Conservation (phyloP, 768 basidiomycete genomes). For the Dioszegia hungarica region DNA sequence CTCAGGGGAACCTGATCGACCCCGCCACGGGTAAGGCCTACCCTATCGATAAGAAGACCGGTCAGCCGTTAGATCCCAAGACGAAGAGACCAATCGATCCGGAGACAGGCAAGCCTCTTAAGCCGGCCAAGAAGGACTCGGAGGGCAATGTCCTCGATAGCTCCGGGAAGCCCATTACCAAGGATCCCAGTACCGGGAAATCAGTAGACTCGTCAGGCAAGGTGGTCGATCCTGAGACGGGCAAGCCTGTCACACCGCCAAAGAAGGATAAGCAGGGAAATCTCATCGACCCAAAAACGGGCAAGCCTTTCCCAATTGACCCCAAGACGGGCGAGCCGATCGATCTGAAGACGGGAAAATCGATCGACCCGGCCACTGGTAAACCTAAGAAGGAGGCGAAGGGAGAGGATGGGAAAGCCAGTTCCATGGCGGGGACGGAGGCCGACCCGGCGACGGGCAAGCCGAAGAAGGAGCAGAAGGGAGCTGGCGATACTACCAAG, state of each 20-base stretch:
- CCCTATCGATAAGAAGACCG: conserved; percentile 4
- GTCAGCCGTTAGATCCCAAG: background rate
- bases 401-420: background rate
- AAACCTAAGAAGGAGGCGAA: background rate
- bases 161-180: background rate
- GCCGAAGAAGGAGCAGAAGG: background rate
- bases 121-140: background rate
- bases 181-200: background rate
- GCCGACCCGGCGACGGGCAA: background rate
- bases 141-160: background rate
- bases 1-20: background rate
- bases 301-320: conserved; percentile 3
- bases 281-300: conserved; percentile 1
- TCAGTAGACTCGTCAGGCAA: background rate
- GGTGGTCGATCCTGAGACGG: background rate
- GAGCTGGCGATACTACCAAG: background rate
- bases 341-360: background rate
- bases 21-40: background rate
- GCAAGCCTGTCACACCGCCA: background rate
- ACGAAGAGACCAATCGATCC: conserved; percentile 4
- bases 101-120: background rate
- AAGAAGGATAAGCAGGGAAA: background rate
- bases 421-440: background rate
- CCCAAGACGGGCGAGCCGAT: background rate
- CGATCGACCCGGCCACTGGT: background rate